Base-by-base conservation (phyloP, 192 early-diverging fungal species). In the Phycomyces nitens region DNA sequence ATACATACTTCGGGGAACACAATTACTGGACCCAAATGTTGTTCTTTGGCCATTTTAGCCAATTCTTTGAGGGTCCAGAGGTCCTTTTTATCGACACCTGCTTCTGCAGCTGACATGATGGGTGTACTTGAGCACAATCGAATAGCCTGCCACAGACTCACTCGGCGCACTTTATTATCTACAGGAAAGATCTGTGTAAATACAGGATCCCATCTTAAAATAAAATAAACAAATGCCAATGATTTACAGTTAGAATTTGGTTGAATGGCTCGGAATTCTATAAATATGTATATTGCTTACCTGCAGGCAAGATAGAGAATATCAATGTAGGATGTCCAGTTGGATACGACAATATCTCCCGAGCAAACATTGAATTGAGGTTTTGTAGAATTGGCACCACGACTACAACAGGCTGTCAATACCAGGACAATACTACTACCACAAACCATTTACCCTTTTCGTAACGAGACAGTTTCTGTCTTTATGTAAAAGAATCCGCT, bases 301-400 rank as follows among this genome's bases (percentile, higher is more conserved):
- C 74, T 69, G 50, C 78, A 85, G 6, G 84, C 78, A 9, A 94
- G 58, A 24, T 91, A 94, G 34, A 95, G 44, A 8, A 94, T 58
- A 41, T 95, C 93, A 21, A 94, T 73, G 64, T 95, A 95, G 10
- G 92, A 94, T 3, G 77, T 78, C 72, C 89, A 92, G 69, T 95
- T 95, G 59, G 86, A 71, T 20, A 93, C 69, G 39, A 95, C 89
- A 6, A 95, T 56, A 68, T 93, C 87, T 59, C 93, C 93, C 47
- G 82, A 75, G 18, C 64, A 53, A 6, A 83, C 61, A 24, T 21
- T 21, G 56, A 49, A 53, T 59, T 56, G 16, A 56, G 44, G 54
- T 53, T 47, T 51, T 12, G 12, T 85, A 74, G 20, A 29, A 38
- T 34, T 24, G 75, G 77, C 24, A 3, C 42, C 47, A 11, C 67